phyloP scores from a whole-genome alignment of 345 rosid genomes.

The Ceriops tagal region DNA sequence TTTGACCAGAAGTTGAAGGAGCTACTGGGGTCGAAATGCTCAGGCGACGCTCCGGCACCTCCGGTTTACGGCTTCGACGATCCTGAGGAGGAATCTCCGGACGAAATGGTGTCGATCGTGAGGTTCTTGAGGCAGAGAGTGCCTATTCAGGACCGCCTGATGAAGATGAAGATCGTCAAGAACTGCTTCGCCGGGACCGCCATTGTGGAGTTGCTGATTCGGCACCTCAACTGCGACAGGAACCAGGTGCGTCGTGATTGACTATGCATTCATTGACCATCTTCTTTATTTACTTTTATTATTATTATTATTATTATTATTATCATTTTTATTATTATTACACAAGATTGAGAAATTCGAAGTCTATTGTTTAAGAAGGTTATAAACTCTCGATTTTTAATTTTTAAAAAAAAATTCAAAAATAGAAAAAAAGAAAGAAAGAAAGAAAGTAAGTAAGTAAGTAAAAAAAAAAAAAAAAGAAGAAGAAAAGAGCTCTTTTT shows the following conservation, averaged over 20 bases:
- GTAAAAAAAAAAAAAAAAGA: no score
- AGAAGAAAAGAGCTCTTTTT: no score
- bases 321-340: no score
- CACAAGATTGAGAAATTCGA: no score
- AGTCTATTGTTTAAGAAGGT: no score
- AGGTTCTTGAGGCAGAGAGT: slow-evolving; percentile 60
- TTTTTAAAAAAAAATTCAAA: no score
- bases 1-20: slow-evolving; percentile 58
- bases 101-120: slow-evolving; percentile 46
- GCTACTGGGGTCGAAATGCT: slow-evolving; percentile 45
- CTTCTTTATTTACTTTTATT: not conserved
- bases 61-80: slow-evolving; percentile 67
- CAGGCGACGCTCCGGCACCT: slow-evolving; percentile 52
- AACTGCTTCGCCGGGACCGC: slow-evolving; percentile 80
- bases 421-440: no score
- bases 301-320: no score
- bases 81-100: slow-evolving; percentile 32
- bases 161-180: slow-evolving; percentile 84
- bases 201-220: slow-evolving; percentile 63
- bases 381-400: no score
- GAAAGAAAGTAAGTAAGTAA: no score
- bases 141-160: slow-evolving; percentile 76
- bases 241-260: slow-evolving; percentile 47
- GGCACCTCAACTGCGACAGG: slow-evolving; percentile 67
- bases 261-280: not conserved